phyloP scores from a whole-genome alignment of 148 eudicot species.

The Pharnaceum exiguum region DNA sequence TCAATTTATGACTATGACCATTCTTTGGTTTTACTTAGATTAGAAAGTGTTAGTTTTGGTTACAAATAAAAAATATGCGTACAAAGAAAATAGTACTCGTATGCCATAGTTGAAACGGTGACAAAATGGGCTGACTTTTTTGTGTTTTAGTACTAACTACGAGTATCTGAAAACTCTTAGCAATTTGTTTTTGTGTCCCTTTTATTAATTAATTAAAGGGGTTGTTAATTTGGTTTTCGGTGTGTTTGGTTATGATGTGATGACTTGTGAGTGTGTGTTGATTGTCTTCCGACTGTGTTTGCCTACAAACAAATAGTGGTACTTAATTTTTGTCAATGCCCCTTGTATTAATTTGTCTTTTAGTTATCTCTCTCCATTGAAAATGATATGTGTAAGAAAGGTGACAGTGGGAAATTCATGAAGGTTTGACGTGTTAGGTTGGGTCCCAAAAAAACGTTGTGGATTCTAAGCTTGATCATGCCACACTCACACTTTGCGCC shows the following conservation, averaged over 20 bases:
- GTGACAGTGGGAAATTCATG: conserved; percentile 22
- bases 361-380: conserved; percentile 12
- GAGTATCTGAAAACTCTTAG: no score
- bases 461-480: not conserved
- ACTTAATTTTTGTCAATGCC: conserved; percentile 38
- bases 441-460: conserved; percentile 20
- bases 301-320: conserved; percentile 21
- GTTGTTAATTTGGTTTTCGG: not conserved
- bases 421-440: conserved; percentile 21
- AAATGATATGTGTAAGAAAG: not conserved
- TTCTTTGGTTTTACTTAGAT: no score
- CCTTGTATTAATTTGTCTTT: conserved; percentile 33
- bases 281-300: conserved; percentile 19
- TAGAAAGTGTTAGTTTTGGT: no score
- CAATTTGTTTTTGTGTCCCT: conserved; percentile 1
- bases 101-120: no score
- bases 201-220: not conserved
- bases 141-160: no score
- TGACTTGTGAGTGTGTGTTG: conserved; percentile 3
- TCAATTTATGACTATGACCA: no score
- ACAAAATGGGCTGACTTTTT: no score
- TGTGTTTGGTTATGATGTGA: no score
- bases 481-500: conserved; percentile 12
- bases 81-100: no score
- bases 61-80: no score